A percentile compares a stretch with the other conserved stretches of the same genome.
Evolutionary conservation across 164 flowering plant genomes (phyloP).

Genomic region (Santalum album): DNA sequence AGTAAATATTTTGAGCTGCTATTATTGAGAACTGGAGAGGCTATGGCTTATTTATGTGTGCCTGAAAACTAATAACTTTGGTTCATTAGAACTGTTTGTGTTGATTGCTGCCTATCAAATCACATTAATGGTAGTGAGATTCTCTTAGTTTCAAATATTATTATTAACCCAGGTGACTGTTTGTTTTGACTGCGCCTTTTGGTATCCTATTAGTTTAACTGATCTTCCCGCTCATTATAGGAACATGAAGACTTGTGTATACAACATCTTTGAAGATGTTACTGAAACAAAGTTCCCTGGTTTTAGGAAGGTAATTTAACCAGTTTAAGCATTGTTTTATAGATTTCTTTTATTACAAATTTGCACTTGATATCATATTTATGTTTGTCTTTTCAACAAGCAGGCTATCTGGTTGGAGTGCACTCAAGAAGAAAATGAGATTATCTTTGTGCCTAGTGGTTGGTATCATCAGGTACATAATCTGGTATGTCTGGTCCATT

Average conservation of each 20-base stretch:
- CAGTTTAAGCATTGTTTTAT: background rate
- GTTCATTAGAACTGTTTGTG: no score
- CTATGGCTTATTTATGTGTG: no score
- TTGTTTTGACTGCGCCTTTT: no score
- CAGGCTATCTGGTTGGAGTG: slow-evolving; percentile 90
- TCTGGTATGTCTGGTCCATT: slow-evolving; percentile 35
- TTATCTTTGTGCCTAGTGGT: slow-evolving; percentile 95
- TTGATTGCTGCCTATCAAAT: no score
- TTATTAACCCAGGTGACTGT: no score
- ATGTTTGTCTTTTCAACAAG: background rate
- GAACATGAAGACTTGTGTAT: slow-evolving; percentile 66
- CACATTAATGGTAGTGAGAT: no score
- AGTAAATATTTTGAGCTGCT: no score
- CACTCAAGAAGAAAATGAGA: slow-evolving; percentile 63
- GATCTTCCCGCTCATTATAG: slow-evolving; percentile 25
- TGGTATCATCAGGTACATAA: slow-evolving; percentile 99
- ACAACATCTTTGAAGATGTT: slow-evolving; percentile 73
- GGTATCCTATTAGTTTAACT: no score
- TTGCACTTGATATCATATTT: background rate
- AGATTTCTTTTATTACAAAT: background rate
- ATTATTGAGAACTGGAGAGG: no score
- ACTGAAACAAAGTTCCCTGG: slow-evolving; percentile 53
- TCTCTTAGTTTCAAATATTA: no score
- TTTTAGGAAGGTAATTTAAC: slow-evolving; percentile 54
- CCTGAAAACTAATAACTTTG: no score